Conservation (phyloP, 2,329 filamentous ascomycete genomes). For the Capronia epimyces region DNA sequence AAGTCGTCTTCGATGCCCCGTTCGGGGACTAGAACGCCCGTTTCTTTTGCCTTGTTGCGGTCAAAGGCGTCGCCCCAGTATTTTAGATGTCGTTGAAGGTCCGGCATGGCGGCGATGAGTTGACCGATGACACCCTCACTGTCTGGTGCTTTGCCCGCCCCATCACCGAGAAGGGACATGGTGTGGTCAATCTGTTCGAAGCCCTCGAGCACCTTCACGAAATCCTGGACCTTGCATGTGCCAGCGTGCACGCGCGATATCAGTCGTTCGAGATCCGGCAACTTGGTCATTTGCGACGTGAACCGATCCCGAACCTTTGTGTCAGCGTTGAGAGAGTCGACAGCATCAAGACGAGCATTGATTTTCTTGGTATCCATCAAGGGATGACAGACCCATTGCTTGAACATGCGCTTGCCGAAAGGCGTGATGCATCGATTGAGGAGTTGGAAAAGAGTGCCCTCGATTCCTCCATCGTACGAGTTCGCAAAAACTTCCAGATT, state of each 20-base stretch:
- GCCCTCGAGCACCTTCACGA: constrained; percentile 85
- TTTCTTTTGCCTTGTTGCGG: constrained; percentile 67
- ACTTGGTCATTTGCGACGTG: constrained; percentile 76
- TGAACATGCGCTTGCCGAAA: constrained; percentile 92
- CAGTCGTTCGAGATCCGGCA: constrained; percentile 88
- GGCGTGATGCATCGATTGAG: constrained; percentile 93
- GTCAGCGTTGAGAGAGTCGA: constrained; percentile 86
- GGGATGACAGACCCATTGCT: constrained; percentile 96
- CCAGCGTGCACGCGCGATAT: constrained; percentile 93
- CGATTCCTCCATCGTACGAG: constrained; percentile 73
- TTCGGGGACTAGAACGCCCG: constrained; percentile 78
- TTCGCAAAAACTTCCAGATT: constrained; percentile 98
- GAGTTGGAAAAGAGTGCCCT: constrained; percentile 84
- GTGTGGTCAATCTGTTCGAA: constrained; percentile 98
- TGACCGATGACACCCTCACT: constrained; percentile 79
- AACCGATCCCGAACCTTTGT: constrained; percentile 77
- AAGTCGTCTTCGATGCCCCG: constrained; percentile 87
- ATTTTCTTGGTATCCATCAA: constrained; percentile 80
- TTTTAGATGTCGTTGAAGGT: constrained; percentile 65
- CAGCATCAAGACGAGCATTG: constrained; percentile 88
- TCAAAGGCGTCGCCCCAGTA: constrained; percentile 94
- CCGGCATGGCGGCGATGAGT: constrained; percentile 77
- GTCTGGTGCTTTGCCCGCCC: constrained; percentile 48
- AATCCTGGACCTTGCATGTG: constrained; percentile 84
- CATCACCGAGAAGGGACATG: constrained; percentile 69